Conservation (phyloP, 2,329 filamentous ascomycete species). For the Aspergillus quadricinctus region DNA sequence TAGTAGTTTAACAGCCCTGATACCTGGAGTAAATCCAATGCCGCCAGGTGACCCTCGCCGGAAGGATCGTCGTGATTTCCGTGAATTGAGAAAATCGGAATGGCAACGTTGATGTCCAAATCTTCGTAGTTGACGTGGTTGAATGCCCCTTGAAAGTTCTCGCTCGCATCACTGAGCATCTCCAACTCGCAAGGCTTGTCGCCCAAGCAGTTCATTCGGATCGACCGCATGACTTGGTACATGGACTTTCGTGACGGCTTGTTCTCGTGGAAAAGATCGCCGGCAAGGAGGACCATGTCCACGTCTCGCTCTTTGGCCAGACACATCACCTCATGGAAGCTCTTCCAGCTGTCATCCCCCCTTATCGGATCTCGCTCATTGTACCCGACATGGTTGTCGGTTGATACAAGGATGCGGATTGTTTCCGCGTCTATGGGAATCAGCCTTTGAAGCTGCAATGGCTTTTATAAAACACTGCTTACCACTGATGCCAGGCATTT, state of each 20-base stretch:
- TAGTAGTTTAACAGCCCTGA: constrained; percentile 95
- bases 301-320: constrained; percentile 84
- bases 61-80: constrained; percentile 98
- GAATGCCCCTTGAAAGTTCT: constrained; percentile 85
- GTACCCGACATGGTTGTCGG: constrained; percentile 97
- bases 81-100: constrained; percentile 97
- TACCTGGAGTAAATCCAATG: constrained; percentile 84
- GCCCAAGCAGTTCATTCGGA: constrained; percentile 89
- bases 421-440: constrained; percentile 61
- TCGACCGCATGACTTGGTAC: constrained; percentile 94
- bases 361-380: constrained; percentile 88
- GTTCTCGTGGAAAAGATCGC: constrained; percentile 97
- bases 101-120: constrained; percentile 91
- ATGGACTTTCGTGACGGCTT: constrained; percentile 93
- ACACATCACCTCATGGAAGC: constrained; percentile 92
- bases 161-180: constrained; percentile 86
- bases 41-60: constrained; percentile 89
- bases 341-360: constrained; percentile 95
- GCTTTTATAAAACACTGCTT: constrained; percentile 4
- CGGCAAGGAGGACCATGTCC: constrained; percentile 93
- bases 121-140: constrained; percentile 98
- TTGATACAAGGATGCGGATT: constrained; percentile 89
- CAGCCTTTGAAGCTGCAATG: constrained; percentile 1
- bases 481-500: constrained; percentile 28
- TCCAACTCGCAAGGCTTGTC: constrained; percentile 95